Percentiles rank a stretch among this genome's conserved stretches.
Conservation (phyloP, 345 rosid species). For the Cardamine chenopodiifolia region DNA sequence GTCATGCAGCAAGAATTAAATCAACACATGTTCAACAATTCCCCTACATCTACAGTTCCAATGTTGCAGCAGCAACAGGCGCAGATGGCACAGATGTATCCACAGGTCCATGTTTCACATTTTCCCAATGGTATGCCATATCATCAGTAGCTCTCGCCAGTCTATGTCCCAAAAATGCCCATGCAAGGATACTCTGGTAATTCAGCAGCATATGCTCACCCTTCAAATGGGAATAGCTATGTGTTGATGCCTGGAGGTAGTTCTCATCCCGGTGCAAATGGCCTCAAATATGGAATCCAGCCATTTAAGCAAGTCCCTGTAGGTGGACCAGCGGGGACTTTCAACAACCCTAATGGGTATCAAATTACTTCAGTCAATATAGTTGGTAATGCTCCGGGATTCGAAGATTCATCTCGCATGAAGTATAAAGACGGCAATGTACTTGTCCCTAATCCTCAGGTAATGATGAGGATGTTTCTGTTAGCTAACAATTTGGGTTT, state of each 20-base stretch:
- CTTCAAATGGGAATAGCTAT: conserved; percentile 77
- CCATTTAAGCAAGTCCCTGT: conserved; percentile 79
- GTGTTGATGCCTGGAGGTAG: conserved; percentile 87
- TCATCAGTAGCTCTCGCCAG: conserved; percentile 80
- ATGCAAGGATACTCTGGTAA: conserved; percentile 83
- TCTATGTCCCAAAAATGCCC: conserved; percentile 84
- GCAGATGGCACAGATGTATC: conserved; percentile 77
- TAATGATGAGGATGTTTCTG: conserved; percentile 23
- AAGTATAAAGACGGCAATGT: conserved; percentile 60
- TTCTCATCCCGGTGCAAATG: conserved; percentile 66
- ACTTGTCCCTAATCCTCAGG: conserved; percentile 87
- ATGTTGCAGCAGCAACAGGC: conserved; percentile 69
- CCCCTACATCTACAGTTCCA: conserved; percentile 61
- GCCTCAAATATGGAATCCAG: conserved; percentile 83
- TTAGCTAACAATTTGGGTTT: not conserved
- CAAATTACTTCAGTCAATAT: conserved; percentile 69
- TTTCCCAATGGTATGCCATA: conserved; percentile 74
- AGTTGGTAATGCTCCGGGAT: conserved; percentile 67
- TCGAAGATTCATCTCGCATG: conserved; percentile 84
- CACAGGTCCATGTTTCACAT: conserved; percentile 86
- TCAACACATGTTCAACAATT: conserved; percentile 47
- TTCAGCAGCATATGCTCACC: conserved; percentile 74
- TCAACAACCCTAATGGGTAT: conserved; percentile 49
- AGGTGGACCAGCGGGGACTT: conserved; percentile 48
- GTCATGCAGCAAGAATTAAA: conserved; percentile 49